Evolutionary conservation across 352 stramenopile species (phyloP), one percentile per base, ranked within the genome.

Genomic region (Phytophthora sansomeana): DNA sequence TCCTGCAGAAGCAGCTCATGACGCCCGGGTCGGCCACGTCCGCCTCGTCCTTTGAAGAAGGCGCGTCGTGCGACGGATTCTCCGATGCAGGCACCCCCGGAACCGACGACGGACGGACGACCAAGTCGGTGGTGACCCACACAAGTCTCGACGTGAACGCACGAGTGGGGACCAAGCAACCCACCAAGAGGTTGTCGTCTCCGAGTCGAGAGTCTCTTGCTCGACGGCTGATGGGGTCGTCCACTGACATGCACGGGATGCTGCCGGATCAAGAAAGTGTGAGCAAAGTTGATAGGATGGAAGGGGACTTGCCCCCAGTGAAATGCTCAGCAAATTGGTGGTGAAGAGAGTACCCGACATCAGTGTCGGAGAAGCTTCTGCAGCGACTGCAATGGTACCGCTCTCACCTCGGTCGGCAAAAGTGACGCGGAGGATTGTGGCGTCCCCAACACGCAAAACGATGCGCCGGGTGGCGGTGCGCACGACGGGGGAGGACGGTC

Each of bases 41-140:
- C 16, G 63, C 67, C 13, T 79, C 72, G 32, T 77, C 72, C 5
- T 80, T 77, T 42, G 72, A 80, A 58, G 72, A 77, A 52, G 43
- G 59, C 2, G 58, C 58, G 6, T 74, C 62, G 1, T 62, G 63
- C 58, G 67, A 79, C 44, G 58, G 63, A 7, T 67, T 72, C 21
- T 80, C 67, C 0, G 72, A 76, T 41, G 56, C 32, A 21, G 58
- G 68, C 0, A 80, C 72, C 7, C 72, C 67, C 17, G 50, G 46
- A 17, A 64, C 63, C 0, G 52, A 59, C 5, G 41, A 42, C 13
- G 54, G 42, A n/a, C n/a, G n/a, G n/a, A n/a, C n/a, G n/a, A n/a
- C n/a, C n/a, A n/a, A n/a, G n/a, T n/a, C n/a, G 1, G 11, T 33
- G 19, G 17, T 30, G 14, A 26, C 32, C 4, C 44, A 49, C 8